Base-by-base conservation (phyloP, 768 basidiomycete genomes). In the Glaciozyma antarctica region DNA sequence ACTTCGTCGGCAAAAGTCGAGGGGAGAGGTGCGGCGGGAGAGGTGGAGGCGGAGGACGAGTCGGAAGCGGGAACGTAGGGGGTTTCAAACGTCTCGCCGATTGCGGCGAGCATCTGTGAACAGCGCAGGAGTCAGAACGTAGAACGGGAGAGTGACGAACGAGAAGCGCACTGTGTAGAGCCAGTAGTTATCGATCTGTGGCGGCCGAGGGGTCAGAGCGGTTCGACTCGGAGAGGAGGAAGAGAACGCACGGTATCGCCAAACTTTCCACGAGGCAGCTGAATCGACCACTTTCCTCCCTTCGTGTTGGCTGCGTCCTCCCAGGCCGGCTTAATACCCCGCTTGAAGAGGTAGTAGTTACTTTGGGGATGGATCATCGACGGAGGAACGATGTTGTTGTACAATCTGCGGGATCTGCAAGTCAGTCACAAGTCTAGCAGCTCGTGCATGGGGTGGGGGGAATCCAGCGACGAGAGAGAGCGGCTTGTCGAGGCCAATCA, bases 341-440 rank as follows among this genome's bases (percentile, higher is more conserved):
- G 90, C 82, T 95, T 97, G 85, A 99, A 98, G 69, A 99, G 81
- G 80, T 98, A 99, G 78, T 99, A 99, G 76, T 98, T 98, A n/a
- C 92, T 90, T 80, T 95, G 97, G 77, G 86, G 86, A 47, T 91
- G 90, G 69, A 98, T 80, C 74, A 85, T 84, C 24, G 91, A 94
- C 21, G 95, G 95, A 30, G 91, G 89, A 55, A 99, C 86, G 74
- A 98, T 94, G 78, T 97, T 95, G 78, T 97, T 95, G 79, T 95
- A 93, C 69, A 95, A 13, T 88, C 34, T 43, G 60, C n/a, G 6
- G 32, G 32, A 6, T 3, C 48, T n/a, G 10, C 48, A 8, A 9
- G 22, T n/a, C 26, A 15, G 24, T 21, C 26, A 24, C 4, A 15
- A 24, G 49, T 51, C 38, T 10, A n/a, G n/a, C n/a, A n/a, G n/a